Evolutionary conservation across 2,329 filamentous ascomycete species (phyloP).

Genomic region (Verticillium isaacii): DNA sequence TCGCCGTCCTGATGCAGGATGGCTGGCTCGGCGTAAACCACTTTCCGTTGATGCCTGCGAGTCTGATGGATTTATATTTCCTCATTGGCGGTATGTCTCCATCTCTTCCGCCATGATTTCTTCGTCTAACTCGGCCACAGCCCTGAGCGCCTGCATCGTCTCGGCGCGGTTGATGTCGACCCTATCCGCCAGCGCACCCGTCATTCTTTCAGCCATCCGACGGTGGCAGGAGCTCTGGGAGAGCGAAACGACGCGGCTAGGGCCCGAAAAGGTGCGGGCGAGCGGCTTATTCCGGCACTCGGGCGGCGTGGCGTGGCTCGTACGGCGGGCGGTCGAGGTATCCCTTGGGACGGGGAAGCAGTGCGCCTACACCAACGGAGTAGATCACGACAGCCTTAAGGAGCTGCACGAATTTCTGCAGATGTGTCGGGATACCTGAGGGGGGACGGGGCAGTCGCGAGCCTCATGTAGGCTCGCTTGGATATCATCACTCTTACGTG

Average conservation of each 20-base stretch:
- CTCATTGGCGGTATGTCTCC: background rate
- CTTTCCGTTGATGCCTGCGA: background rate
- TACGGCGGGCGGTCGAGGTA: background rate
- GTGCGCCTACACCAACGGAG: background rate
- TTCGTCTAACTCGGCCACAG: background rate
- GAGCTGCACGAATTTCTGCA: constrained; percentile 1
- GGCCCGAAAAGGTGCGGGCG: background rate
- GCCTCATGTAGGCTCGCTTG: no score
- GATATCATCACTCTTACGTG: no score
- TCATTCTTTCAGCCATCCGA: background rate
- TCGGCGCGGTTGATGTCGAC: background rate
- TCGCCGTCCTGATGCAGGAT: constrained; percentile 15
- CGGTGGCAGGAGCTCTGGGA: constrained; percentile 2
- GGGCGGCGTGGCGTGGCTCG: background rate
- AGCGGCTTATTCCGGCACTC: background rate
- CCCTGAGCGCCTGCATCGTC: background rate
- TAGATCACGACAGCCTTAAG: background rate
- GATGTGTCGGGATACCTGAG: background rate
- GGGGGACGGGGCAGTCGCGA: background rate
- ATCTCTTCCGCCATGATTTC: background rate
- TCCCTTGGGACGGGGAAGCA: background rate
- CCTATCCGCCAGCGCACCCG: background rate
- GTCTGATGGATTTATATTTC: background rate
- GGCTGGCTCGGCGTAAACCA: constrained; percentile 5
- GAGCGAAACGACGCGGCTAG: background rate